phyloP scores from a whole-genome alignment of 176 grass and related monocot genomes.

The Melocanna baccifera region DNA sequence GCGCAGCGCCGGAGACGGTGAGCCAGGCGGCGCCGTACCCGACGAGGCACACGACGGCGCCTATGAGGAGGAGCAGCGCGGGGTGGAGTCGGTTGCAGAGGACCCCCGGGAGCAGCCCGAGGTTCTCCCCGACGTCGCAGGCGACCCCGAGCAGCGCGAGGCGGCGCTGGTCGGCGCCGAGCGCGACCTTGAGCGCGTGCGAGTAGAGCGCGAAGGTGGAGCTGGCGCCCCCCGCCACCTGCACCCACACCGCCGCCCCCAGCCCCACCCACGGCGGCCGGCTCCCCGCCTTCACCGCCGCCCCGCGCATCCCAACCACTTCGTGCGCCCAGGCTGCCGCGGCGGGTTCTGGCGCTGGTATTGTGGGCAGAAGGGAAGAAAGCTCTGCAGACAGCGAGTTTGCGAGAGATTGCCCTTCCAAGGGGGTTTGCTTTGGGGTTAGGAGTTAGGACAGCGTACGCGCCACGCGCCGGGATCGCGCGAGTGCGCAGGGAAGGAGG shows the following conservation, averaged over 20 bases:
- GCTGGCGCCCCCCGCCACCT: constrained; percentile 63
- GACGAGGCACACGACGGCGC: constrained; percentile 53
- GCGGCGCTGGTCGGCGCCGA: constrained; percentile 67
- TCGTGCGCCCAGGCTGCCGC: too few species aligned
- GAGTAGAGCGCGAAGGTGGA: constrained; percentile 94
- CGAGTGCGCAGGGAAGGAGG: neutral
- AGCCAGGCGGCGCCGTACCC: constrained; percentile 65
- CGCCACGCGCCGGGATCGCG: too few species aligned
- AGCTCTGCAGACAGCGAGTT: neutral
- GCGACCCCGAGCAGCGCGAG: constrained; percentile 83
- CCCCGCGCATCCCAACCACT: constrained; percentile 54
- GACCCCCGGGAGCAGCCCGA: constrained; percentile 66
- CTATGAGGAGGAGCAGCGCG: constrained; percentile 62
- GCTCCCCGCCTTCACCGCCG: constrained; percentile 76
- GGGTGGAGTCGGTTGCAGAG: constrained; percentile 91
- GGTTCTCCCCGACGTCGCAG: constrained; percentile 88
- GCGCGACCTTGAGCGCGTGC: constrained; percentile 66
- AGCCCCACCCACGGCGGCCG: constrained; percentile 90
- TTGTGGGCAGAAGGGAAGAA: too few species aligned
- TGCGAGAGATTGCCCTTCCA: neutral
- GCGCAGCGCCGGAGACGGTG: constrained; percentile 42
- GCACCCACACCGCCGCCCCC: constrained; percentile 81
- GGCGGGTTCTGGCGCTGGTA: too few species aligned
- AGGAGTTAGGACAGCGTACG: too few species aligned
- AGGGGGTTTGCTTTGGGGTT: neutral